These are phyloP conservation scores for Solanum arcanum DNA, from an alignment of 257 asterid species.

Conservation along the genomic window DNA sequence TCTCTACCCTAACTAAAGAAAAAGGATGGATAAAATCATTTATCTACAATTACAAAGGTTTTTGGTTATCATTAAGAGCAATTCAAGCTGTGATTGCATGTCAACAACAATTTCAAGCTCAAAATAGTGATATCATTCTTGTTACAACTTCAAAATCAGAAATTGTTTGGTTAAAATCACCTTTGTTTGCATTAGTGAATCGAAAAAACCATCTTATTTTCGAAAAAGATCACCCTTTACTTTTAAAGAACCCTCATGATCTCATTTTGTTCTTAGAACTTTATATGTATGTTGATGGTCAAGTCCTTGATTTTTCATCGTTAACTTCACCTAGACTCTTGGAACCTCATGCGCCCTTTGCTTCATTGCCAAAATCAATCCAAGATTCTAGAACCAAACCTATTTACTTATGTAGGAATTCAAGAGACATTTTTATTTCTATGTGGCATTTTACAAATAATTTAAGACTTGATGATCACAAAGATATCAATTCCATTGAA, in stretches of 20 bases:
- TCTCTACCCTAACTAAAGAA: not conserved
- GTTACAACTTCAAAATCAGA: constrained; percentile 41
- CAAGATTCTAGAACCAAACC: not conserved
- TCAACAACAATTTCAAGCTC: constrained; percentile 21
- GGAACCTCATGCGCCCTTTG: not conserved
- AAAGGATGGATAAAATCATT: not conserved
- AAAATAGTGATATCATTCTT: constrained; percentile 21
- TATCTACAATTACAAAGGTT: constrained; percentile 34
- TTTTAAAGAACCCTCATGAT: constrained; percentile 1
- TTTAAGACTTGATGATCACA: no score
- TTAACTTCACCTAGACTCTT: not conserved
- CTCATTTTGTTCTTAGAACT: constrained; percentile 5
- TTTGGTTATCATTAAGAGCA: constrained; percentile 11
- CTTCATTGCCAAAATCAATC: not conserved
- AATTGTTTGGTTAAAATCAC: not conserved
- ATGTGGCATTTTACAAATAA: no score
- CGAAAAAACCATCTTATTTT: not conserved
- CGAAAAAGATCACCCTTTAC: constrained; percentile 1
- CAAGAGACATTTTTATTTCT: no score
- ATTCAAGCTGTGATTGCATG: constrained; percentile 23
- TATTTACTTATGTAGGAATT: not conserved
- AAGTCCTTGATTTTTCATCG: not conserved
- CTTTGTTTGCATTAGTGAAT: not conserved
- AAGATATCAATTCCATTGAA: no score
- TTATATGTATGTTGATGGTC: not conserved